Conservation (phyloP, 179 eudicot genomes). For the Nepenthes alata region DNA sequence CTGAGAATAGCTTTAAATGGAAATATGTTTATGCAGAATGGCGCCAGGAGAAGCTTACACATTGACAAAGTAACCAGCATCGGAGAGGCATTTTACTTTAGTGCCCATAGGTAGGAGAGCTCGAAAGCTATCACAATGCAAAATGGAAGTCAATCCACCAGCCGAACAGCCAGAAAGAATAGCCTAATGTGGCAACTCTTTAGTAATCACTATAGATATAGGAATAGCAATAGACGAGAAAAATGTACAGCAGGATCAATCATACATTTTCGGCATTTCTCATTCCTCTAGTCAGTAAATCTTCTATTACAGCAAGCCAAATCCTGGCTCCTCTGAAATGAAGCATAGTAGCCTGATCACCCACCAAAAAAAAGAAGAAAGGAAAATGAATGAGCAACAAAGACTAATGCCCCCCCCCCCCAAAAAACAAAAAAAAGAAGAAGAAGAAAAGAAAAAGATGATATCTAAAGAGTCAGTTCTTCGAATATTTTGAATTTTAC, state of each 20-base stretch:
- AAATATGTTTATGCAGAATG: not conserved
- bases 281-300: conserved; percentile 76
- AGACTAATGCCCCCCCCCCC: not conserved
- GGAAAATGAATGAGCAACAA: not conserved
- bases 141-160: conserved; percentile 85
- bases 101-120: conserved; percentile 53
- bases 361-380: not conserved
- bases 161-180: conserved; percentile 95
- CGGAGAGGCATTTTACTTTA: conserved; percentile 77
- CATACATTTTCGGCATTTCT: conserved; percentile 65
- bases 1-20: not conserved
- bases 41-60: conserved; percentile 37
- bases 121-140: conserved; percentile 83
- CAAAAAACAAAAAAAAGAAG: not conserved
- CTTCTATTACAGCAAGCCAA: conserved; percentile 72
- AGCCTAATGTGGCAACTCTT: conserved; percentile 39
- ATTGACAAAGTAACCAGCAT: conserved; percentile 83
- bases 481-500: not conserved
- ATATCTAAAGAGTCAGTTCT: not conserved
- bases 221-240: not conserved
- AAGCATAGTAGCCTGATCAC: conserved; percentile 49
- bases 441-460: too few species aligned
- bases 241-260: not conserved
- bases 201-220: conserved; percentile 12
- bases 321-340: conserved; percentile 78